phyloP scores from a whole-genome alignment of 805 yeast genomes.

The Yarrowia divulgata region DNA sequence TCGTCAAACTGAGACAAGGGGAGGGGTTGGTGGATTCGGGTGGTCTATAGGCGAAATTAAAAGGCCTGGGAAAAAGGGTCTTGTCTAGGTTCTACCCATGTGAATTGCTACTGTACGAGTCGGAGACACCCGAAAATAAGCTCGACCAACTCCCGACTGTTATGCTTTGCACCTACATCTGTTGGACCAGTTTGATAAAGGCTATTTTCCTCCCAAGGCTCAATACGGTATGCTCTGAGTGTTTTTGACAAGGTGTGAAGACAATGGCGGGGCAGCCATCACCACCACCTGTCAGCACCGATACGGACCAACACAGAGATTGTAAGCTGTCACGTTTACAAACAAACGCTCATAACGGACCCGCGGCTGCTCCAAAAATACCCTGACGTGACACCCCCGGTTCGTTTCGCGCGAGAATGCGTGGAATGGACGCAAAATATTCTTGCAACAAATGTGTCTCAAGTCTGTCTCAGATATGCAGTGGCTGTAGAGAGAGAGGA shows the following conservation, averaged over 20 bases:
- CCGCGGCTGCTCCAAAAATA: conserved; percentile 1
- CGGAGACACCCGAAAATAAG: background rate
- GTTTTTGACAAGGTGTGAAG: conserved; percentile 5
- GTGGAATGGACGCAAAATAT: conserved; percentile 24
- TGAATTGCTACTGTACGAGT: background rate
- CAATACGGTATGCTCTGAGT: conserved; percentile 13
- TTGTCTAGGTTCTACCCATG: conserved; percentile 7
- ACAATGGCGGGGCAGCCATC: conserved; percentile 6
- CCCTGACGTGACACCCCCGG: conserved; percentile 6
- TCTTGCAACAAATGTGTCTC: conserved; percentile 31
- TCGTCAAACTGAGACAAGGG: background rate
- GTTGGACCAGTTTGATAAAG: conserved; percentile 3
- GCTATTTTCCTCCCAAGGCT: conserved; percentile 6
- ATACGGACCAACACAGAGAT: background rate
- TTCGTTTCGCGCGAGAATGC: background rate
- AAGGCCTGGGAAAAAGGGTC: background rate
- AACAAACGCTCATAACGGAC: background rate
- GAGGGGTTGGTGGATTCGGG: background rate
- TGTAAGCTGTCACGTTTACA: background rate
- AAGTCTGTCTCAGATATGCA: conserved; percentile 35
- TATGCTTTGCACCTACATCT: conserved; percentile 23
- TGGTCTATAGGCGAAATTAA: background rate
- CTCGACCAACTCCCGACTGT: conserved; percentile 11
- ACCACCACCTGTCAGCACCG: background rate
- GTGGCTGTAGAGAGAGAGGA: conserved; percentile 27